Evolutionary conservation across 1,284 basidiomycete genomes (phyloP), one percentile per base, ranked within the genome.

Genomic region (Puccinia brachypodii): DNA sequence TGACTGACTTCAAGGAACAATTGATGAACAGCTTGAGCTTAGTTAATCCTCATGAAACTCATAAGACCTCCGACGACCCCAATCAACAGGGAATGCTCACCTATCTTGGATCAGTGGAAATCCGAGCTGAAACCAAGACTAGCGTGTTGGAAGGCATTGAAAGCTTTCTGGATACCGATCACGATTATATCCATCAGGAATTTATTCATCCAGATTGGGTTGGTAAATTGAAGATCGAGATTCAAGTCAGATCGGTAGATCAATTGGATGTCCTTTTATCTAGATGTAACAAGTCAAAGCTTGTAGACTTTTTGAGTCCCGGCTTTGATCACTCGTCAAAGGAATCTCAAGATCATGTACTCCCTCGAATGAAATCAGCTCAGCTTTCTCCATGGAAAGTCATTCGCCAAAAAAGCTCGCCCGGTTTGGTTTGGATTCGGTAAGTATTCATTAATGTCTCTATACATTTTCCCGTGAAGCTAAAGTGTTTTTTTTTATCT

Each of bases 11-110:
- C 53, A 38, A 84, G 13, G 71, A 84, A 14, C 82, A 85, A 82
- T 84, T 88, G 19, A 83, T 86, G 1, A 81, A 84, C 50, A 86
- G 84, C 19, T 83, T 88, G 82, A 82, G 83, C 22, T 84, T 88
- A 58, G 85, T 85, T 28, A 85, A 86, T 79, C 87, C 87, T 44
- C 84, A 85, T 62, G 85, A 86, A n/a, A 83, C 85, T 64, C 31
- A 0, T 19, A 84, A 86, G 36, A 58, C 25, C 36, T 14, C 28
- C 14, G 22, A 71, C 28, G 44, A 33, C 16, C 28, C 11, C 16
- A 56, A 31, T 16, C 53, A 74, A 9, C 81, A 84, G 36, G 82
- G 84, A 22, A 87, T 87, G 83, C 33, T 50, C 42, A 84, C 87
- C 58, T 88, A 88, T 83, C 84, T 87, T 2, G 84, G 85, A 0